A percentile compares a stretch with the other conserved stretches of the same genome.
phyloP scores from a whole-genome alignment of 257 asterid genomes.

The Scutellaria galericulata region DNA sequence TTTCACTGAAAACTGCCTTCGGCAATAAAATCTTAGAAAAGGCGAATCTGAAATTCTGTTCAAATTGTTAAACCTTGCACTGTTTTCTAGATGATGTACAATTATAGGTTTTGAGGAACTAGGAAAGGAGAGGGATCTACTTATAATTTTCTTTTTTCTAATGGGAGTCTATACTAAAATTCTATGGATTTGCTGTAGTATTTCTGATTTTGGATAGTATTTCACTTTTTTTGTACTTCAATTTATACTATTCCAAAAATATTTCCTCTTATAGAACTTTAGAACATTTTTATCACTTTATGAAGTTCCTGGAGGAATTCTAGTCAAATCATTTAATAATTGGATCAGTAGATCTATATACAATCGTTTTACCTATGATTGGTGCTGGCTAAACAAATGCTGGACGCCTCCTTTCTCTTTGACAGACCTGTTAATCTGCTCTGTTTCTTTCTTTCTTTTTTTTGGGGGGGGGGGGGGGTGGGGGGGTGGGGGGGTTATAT shows the following conservation, averaged over 20 bases:
- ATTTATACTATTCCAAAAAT: constrained; percentile 3
- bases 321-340: not conserved
- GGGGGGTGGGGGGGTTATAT: no score
- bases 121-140: not conserved
- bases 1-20: not conserved
- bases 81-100: no score
- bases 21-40: not conserved
- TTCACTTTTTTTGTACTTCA: not conserved
- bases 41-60: not conserved
- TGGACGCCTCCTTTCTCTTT: not conserved
- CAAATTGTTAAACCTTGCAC: not conserved
- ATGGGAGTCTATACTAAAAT: not conserved
- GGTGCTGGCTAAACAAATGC: not conserved
- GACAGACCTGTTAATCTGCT: not conserved
- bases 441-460: not conserved
- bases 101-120: not conserved
- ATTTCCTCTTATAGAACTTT: not conserved
- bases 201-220: constrained; percentile 3
- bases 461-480: no score
- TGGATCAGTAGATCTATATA: not conserved
- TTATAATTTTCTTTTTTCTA: constrained; percentile 4
- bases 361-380: not conserved
- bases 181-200: not conserved
- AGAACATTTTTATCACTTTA: not conserved
- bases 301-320: not conserved